These are phyloP conservation scores for Gossypium turneri DNA, from an alignment of 345 rosid genomes.

Conservation along the genomic window DNA sequence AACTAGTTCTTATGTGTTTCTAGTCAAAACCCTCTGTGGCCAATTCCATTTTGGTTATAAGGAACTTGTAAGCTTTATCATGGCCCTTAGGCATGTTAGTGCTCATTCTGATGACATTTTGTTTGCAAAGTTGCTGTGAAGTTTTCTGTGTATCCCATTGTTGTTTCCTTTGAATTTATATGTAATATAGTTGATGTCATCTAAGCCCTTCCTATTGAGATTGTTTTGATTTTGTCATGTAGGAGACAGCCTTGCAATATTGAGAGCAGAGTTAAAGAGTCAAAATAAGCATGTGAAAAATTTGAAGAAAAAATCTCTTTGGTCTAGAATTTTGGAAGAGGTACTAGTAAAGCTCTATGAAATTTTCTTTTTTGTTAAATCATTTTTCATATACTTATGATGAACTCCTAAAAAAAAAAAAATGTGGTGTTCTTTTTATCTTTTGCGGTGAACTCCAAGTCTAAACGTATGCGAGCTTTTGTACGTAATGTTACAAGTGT, in stretches of 20 bases:
- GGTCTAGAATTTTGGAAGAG: constrained; percentile 97
- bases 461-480: neutral
- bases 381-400: neutral
- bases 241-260: no score
- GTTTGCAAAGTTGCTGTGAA: neutral
- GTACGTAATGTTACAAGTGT: neutral
- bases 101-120: neutral
- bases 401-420: neutral
- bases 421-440: neutral
- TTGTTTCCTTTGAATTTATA: neutral
- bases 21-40: neutral
- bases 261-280: constrained; percentile 88
- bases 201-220: no score
- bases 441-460: neutral
- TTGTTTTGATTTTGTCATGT: no score
- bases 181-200: neutral
- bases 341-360: constrained; percentile 30
- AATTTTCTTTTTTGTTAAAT: neutral
- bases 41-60: neutral
- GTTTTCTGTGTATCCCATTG: neutral
- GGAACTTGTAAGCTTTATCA: neutral
- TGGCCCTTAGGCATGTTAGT: neutral
- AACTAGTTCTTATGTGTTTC: neutral
- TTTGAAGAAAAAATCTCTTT: constrained; percentile 90
- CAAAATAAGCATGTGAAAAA: constrained; percentile 86